Evolutionary conservation across 2,329 filamentous ascomycete species (phyloP).

Genomic region (Dactylonectria estremocensis): DNA sequence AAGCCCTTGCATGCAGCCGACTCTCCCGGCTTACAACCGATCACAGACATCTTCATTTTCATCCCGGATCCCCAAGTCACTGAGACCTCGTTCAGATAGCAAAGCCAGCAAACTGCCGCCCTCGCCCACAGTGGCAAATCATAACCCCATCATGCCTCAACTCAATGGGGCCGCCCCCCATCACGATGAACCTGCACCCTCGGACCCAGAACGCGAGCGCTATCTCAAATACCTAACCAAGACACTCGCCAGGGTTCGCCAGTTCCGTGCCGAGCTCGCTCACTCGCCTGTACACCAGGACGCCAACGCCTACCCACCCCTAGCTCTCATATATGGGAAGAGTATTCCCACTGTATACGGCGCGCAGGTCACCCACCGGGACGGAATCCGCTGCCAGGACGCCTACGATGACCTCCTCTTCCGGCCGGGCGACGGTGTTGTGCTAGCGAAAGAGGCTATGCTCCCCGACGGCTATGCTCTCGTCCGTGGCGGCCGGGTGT

Average conservation of each 20-base stretch:
- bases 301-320: conserved; percentile 84
- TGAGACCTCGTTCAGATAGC: conserved; percentile 63
- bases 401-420: conserved; percentile 91
- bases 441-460: conserved; percentile 88
- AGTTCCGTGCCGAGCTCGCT: conserved; percentile 82
- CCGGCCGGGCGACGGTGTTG: conserved; percentile 90
- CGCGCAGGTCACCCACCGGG: conserved; percentile 79
- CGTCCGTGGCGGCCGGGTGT: conserved; percentile 81
- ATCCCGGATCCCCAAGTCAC: conserved; percentile 62
- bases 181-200: conserved; percentile 44
- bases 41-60: conserved; percentile 61
- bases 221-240: conserved; percentile 79
- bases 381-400: conserved; percentile 82
- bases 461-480: conserved; percentile 84
- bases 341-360: conserved; percentile 88
- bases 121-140: conserved; percentile 43
- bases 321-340: conserved; percentile 89
- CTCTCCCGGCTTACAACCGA: conserved; percentile 71
- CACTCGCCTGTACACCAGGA: conserved; percentile 72
- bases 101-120: conserved; percentile 53
- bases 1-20: conserved; percentile 82
- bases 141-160: conserved; percentile 48
- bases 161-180: conserved; percentile 42
- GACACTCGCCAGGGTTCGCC: conserved; percentile 78
- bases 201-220: conserved; percentile 48